phyloP scores from a whole-genome alignment of 176 grass and related monocot genomes.

The Puya raimondii region DNA sequence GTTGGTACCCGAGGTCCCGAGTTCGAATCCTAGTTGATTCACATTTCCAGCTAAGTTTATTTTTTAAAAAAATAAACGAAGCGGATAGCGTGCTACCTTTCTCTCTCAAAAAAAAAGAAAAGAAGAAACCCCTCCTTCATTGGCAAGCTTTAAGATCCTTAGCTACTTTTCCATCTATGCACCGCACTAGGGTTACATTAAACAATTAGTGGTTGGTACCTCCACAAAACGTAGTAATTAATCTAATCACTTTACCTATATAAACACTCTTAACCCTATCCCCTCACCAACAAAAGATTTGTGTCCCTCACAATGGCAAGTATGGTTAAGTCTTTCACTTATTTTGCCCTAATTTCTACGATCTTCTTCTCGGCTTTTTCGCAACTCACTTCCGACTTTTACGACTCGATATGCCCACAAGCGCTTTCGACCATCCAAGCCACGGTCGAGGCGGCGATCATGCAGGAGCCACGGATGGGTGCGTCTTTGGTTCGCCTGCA shows the following conservation, averaged over 20 bases:
- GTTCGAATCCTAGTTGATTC: too few relatives aligned
- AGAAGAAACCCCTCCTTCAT: background rate
- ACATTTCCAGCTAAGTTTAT: too few relatives aligned
- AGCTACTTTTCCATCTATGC: background rate
- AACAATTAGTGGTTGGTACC: conserved; percentile 21
- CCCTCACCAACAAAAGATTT: conserved; percentile 3
- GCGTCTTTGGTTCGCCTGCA: conserved; percentile 60
- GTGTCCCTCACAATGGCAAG: background rate
- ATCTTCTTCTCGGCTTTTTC: background rate
- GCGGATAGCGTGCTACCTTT: too few relatives aligned
- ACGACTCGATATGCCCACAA: conserved; percentile 48
- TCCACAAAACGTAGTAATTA: background rate
- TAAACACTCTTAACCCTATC: conserved; percentile 9
- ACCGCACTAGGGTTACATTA: conserved; percentile 3
- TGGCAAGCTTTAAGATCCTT: background rate
- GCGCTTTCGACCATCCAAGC: conserved; percentile 51
- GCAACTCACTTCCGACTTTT: conserved; percentile 46
- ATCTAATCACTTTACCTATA: background rate
- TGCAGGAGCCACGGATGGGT: conserved; percentile 56
- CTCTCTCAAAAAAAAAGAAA: too few relatives aligned
- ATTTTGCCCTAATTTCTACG: background rate
- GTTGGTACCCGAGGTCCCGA: too few relatives aligned
- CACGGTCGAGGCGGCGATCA: conserved; percentile 40
- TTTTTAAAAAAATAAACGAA: too few relatives aligned
- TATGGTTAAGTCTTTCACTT: background rate